A percentile compares a stretch with the other conserved stretches of the same genome.
phyloP scores from a whole-genome alignment of 1,284 basidiomycete genomes.

The Taiwanofungus camphoratus region DNA sequence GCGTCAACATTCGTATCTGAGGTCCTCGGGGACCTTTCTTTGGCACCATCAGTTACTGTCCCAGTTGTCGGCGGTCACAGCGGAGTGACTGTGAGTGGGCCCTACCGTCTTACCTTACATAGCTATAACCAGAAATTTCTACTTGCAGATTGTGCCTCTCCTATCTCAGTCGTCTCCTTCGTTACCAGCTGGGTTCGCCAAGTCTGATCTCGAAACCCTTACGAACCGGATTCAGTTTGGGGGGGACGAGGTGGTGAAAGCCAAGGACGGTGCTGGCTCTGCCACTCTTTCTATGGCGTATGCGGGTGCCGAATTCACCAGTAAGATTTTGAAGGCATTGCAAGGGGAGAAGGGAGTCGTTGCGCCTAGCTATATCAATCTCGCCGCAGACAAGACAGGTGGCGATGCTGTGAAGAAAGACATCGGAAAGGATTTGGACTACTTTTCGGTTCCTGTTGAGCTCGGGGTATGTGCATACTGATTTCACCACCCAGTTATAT shows the following conservation, averaged over 20 bases:
- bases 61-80: constrained; percentile 97
- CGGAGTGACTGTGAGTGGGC: constrained; percentile 71
- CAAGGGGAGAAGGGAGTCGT: constrained; percentile 86
- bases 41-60: constrained; percentile 70
- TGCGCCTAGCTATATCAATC: constrained; percentile 82
- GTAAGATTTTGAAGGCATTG: constrained; percentile 77
- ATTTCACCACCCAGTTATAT: neutral
- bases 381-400: constrained; percentile 70
- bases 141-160: constrained; percentile 83
- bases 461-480: constrained; percentile 60
- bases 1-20: constrained; percentile 93
- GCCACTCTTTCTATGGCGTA: constrained; percentile 79
- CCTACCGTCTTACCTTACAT: constrained; percentile 9
- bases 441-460: constrained; percentile 82
- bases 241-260: constrained; percentile 78
- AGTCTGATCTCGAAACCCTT: constrained; percentile 49
- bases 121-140: neutral
- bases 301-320: constrained; percentile 74
- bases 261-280: constrained; percentile 74
- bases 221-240: constrained; percentile 72
- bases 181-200: constrained; percentile 49
- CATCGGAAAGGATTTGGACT: constrained; percentile 65
- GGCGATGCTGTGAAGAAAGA: constrained; percentile 58
- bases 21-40: constrained; percentile 56
- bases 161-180: constrained; percentile 86